Percentiles rank a stretch among this genome's conserved stretches.
These are phyloP conservation scores for Lasiodiplodia hormozganensis DNA, from an alignment of 2,329 filamentous ascomycete genomes.

Conservation along the genomic window DNA sequence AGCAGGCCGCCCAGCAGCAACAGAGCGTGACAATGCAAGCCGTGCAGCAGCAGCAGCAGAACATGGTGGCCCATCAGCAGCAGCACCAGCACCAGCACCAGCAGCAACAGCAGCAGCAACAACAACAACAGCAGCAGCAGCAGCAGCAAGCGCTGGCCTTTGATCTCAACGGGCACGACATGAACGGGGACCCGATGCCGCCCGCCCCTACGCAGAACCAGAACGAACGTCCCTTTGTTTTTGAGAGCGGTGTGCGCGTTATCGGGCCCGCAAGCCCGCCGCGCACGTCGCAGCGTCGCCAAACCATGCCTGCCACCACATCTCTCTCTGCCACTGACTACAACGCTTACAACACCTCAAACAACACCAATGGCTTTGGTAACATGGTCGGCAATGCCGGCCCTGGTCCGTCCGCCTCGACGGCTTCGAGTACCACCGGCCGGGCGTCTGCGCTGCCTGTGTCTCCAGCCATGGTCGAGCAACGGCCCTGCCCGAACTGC, in stretches of 20 bases:
- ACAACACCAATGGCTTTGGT: slow-evolving; percentile 25
- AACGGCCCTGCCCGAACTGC: slow-evolving; percentile 17
- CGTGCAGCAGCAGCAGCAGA: slow-evolving; percentile 31
- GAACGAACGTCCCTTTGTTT: slow-evolving; percentile 31
- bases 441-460: slow-evolving; percentile 17
- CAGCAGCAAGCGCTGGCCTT: slow-evolving; percentile 31
- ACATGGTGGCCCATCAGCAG: slow-evolving; percentile 27
- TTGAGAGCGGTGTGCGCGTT: slow-evolving; percentile 31
- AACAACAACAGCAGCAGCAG: slow-evolving; percentile 31
- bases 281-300: slow-evolving; percentile 17
- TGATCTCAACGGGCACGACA: slow-evolving; percentile 27
- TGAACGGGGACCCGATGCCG: slow-evolving; percentile 26
- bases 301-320: slow-evolving; percentile 21
- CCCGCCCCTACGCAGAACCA: background rate
- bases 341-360: slow-evolving; percentile 22
- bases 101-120: slow-evolving; percentile 30
- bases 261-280: slow-evolving; percentile 29
- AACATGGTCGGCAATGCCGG: background rate
- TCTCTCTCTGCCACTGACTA: slow-evolving; percentile 15
- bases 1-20: slow-evolving; percentile 30
- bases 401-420: slow-evolving; percentile 19
- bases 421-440: slow-evolving; percentile 24
- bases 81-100: slow-evolving; percentile 31
- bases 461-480: slow-evolving; percentile 25
- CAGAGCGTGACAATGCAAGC: slow-evolving; percentile 31